These are phyloP conservation scores for Hyaloscypha hepaticicola DNA, from an alignment of 495 filamentous ascomycete species.

Conservation along the genomic window DNA sequence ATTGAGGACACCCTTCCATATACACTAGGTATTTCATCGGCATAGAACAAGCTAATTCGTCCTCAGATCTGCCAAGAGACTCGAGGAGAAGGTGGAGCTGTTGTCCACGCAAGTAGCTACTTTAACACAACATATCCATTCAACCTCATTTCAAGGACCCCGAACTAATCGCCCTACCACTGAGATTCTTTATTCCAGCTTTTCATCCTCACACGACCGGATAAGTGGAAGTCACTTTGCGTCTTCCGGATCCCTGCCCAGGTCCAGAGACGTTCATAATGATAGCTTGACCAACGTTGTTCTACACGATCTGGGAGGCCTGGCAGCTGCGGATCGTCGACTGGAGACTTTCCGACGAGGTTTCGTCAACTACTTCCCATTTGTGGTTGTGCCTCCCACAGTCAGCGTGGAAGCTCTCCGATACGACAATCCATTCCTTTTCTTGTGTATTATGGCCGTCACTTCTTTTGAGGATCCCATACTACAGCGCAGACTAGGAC, in stretches of 20 bases:
- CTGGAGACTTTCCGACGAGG: conserved; percentile 32
- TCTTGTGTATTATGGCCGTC: conserved; percentile 32
- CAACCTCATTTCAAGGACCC: conserved; percentile 19
- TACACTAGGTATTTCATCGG: conserved; percentile 19
- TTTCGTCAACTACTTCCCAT: conserved; percentile 38
- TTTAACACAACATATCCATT: conserved; percentile 19
- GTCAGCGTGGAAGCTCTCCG: conserved; percentile 32
- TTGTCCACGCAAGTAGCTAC: conserved; percentile 19
- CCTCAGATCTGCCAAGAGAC: conserved; percentile 21
- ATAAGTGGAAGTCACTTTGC: conserved; percentile 18
- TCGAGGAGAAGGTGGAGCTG: conserved; percentile 20
- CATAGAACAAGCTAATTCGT: conserved; percentile 17
- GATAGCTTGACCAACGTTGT: conserved; percentile 20
- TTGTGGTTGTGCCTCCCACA: conserved; percentile 32
- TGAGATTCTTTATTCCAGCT: conserved; percentile 20
- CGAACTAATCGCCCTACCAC: conserved; percentile 18
- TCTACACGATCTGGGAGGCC: conserved; percentile 17
- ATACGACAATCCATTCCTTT: conserved; percentile 32
- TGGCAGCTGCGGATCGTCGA: conserved; percentile 28
- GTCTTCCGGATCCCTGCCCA: conserved; percentile 18
- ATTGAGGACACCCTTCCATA: conserved; percentile 15
- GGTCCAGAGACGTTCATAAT: conserved; percentile 21
- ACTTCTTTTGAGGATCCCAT: conserved; percentile 22
- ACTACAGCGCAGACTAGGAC: conserved; percentile 21
- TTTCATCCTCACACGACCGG: conserved; percentile 19